phyloP scores from a whole-genome alignment of 345 rosid species.

The Sisymbrium irio region DNA sequence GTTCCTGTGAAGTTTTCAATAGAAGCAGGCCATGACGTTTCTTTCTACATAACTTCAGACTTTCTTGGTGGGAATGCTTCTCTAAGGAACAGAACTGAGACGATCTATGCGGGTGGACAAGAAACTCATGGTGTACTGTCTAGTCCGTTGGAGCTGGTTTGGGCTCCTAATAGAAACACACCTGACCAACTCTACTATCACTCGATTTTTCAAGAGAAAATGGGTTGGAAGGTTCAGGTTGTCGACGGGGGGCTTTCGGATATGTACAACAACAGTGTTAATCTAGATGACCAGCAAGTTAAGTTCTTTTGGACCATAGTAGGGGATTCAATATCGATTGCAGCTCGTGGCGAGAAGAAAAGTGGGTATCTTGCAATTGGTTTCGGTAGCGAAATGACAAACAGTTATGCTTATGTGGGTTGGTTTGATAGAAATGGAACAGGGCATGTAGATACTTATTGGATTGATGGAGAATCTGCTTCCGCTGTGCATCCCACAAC shows the following conservation, averaged over 20 bases:
- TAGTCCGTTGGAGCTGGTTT: conserved; percentile 70
- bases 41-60: conserved; percentile 71
- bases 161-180: conserved; percentile 92
- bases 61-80: conserved; percentile 92
- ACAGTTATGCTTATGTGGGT: conserved; percentile 86
- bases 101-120: conserved; percentile 85
- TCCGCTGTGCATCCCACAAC: conserved; percentile 62
- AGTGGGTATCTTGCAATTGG: conserved; percentile 91
- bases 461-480: conserved; percentile 86
- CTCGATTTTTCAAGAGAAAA: conserved; percentile 72
- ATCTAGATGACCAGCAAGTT: conserved; percentile 93
- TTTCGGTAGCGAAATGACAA: conserved; percentile 75
- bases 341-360: conserved; percentile 92
- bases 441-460: conserved; percentile 76
- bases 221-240: conserved; percentile 97
- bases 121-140: conserved; percentile 80
- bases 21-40: conserved; percentile 40
- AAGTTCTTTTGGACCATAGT: conserved; percentile 86
- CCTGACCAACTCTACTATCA: conserved; percentile 90
- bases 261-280: conserved; percentile 90
- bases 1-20: conserved; percentile 40
- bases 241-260: conserved; percentile 94
- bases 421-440: conserved; percentile 75
- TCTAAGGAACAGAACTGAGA: conserved; percentile 66
- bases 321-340: conserved; percentile 69